These are phyloP conservation scores for Ceraceosorus bombacis DNA, from an alignment of 1,284 basidiomycete species.

Conservation along the genomic window DNA sequence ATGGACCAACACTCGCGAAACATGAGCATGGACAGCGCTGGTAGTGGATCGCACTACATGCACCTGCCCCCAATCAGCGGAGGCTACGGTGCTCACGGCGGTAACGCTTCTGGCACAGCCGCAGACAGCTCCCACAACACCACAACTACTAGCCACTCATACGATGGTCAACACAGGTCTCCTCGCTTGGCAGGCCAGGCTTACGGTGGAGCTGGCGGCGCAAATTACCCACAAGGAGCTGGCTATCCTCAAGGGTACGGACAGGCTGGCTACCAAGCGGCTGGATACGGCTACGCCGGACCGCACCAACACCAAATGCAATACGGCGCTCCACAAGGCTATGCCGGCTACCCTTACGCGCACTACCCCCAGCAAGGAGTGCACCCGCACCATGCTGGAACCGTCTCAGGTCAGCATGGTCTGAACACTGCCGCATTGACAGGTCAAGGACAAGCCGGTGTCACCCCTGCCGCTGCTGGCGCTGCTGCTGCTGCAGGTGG, in stretches of 20 bases:
- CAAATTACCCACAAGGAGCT: slow-evolving; percentile 24
- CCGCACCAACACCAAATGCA: slow-evolving; percentile 15
- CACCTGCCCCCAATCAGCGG: neutral
- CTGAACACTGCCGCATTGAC: too few relatives aligned
- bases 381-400: slow-evolving; percentile 11
- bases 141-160: slow-evolving; percentile 8
- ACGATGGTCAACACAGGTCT: slow-evolving; percentile 24
- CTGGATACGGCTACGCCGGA: slow-evolving; percentile 8
- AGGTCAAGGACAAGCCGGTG: too few relatives aligned
- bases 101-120: slow-evolving; percentile 13
- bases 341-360: neutral
- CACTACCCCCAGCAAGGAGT: neutral
- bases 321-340: neutral
- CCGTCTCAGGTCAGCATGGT: slow-evolving; percentile 14
- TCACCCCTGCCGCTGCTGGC: too few relatives aligned
- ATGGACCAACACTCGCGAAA: slow-evolving; percentile 22
- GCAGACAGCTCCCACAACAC: neutral
- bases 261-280: slow-evolving; percentile 17
- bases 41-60: neutral
- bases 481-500: too few relatives aligned
- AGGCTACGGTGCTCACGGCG: neutral
- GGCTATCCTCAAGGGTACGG: slow-evolving; percentile 21
- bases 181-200: slow-evolving; percentile 27
- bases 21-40: slow-evolving; percentile 1
- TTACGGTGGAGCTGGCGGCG: slow-evolving; percentile 24